phyloP scores from a whole-genome alignment of 2,329 filamentous ascomycete genomes.

The Trichophyton equinum region DNA sequence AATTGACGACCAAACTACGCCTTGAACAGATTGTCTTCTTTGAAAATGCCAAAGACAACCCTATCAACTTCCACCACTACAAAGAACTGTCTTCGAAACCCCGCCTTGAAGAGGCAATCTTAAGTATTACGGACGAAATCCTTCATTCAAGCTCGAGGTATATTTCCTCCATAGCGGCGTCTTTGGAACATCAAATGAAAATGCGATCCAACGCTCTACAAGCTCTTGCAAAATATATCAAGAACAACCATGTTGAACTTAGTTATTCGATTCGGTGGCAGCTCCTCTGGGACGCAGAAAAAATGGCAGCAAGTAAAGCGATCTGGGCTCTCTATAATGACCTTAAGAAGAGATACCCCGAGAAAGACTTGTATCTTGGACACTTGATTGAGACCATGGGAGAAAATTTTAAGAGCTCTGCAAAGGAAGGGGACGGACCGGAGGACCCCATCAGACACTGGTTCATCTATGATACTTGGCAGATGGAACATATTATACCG shows the following conservation, averaged over 20 bases:
- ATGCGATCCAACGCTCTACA: slow-evolving; percentile 60
- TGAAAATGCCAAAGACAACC: slow-evolving; percentile 66
- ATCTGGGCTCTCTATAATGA: slow-evolving; percentile 73
- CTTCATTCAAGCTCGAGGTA: slow-evolving; percentile 63
- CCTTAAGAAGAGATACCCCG: slow-evolving; percentile 43
- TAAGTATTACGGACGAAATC: slow-evolving; percentile 69
- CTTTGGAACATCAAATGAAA: slow-evolving; percentile 68
- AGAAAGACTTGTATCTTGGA: slow-evolving; percentile 58
- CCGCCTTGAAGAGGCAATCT: slow-evolving; percentile 64
- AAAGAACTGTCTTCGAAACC: slow-evolving; percentile 54
- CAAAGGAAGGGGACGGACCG: slow-evolving; percentile 53
- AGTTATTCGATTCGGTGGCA: slow-evolving; percentile 61
- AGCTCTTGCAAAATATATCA: slow-evolving; percentile 60
- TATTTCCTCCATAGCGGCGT: slow-evolving; percentile 59
- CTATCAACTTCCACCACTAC: slow-evolving; percentile 68
- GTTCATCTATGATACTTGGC: slow-evolving; percentile 65
- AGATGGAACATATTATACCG: slow-evolving; percentile 61
- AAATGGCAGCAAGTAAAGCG: slow-evolving; percentile 63
- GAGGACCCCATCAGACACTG: slow-evolving; percentile 72
- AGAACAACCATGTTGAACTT: slow-evolving; percentile 49
- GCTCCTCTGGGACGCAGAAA: slow-evolving; percentile 81
- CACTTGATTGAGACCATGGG: slow-evolving; percentile 66
- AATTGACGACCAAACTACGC: slow-evolving; percentile 63
- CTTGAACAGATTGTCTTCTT: slow-evolving; percentile 93
- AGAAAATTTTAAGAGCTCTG: slow-evolving; percentile 59